Percentiles rank a stretch among this genome's conserved stretches.
Evolutionary conservation across 2,329 filamentous ascomycete species (phyloP).

Genomic region (Fusarium irregulare): DNA sequence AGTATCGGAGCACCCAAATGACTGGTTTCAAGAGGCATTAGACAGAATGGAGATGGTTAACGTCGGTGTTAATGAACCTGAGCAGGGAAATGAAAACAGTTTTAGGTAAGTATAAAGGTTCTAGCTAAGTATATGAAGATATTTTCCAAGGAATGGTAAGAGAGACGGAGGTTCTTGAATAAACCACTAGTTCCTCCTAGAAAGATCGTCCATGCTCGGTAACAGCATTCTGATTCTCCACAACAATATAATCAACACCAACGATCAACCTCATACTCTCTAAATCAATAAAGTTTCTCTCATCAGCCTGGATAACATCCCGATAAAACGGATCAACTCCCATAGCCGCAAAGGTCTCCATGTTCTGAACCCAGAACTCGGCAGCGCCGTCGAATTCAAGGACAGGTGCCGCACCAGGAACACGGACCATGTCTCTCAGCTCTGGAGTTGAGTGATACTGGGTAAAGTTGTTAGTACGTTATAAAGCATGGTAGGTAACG

Average conservation of each 20-base stretch:
- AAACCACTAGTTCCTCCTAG: too few relatives aligned
- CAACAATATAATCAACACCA: slow-evolving; percentile 12
- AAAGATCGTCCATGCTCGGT: background rate
- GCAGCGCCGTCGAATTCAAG: slow-evolving; percentile 16
- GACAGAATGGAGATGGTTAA: too few relatives aligned
- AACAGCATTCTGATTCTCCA: slow-evolving; percentile 17
- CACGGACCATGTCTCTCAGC: background rate
- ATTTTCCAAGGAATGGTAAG: too few relatives aligned
- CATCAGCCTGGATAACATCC: background rate
- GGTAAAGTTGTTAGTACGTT: fast-evolving
- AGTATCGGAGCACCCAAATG: too few relatives aligned
- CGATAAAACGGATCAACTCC: background rate
- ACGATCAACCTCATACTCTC: slow-evolving; percentile 10
- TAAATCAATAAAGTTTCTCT: slow-evolving; percentile 10
- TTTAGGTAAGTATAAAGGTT: too few relatives aligned
- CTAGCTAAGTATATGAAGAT: too few relatives aligned
- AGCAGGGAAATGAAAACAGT: too few relatives aligned
- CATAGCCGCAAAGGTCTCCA: slow-evolving; percentile 8
- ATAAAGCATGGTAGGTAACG: too few relatives aligned
- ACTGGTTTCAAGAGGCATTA: too few relatives aligned
- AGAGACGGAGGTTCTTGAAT: too few relatives aligned
- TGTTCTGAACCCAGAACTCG: slow-evolving; percentile 5
- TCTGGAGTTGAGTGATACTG: slow-evolving; percentile 10
- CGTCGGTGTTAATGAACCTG: too few relatives aligned
- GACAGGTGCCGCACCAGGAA: background rate